Evolutionary conservation across 1,284 basidiomycete species (phyloP), one percentile per base, ranked within the genome.

Genomic region (Quambalaria eucalypti): DNA sequence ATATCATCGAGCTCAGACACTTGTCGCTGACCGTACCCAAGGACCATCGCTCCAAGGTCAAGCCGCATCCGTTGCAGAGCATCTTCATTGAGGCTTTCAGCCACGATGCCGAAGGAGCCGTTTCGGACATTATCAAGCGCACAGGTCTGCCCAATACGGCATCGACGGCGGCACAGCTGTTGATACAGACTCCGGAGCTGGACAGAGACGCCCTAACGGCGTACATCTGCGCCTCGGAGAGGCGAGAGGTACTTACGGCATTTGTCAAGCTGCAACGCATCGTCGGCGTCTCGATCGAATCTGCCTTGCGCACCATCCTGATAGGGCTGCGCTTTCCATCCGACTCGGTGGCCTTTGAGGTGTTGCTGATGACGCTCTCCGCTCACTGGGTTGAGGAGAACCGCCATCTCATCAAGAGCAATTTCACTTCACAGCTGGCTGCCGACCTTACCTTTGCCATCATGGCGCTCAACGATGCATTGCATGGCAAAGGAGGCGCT

Each of bases 371-470:
- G 19, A 83, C 85, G 9, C 92, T 98, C 71, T 87, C 90, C 6
- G 81, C 83, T 60, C 82, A 87, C 26, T 98, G 91, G 88, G 87
- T 88, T 63, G 85, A 87, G 56, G 85, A 87, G n/a, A 98, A 99
- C 73, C 54, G 52, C 3, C 29, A 54, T 9, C 60, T 66, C 38
- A 69, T 73, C 26, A 65, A 67, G 54, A 46, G 51, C 1, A 46
- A 9, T 0, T 68, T 74, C 40, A 69, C 65, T 12, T 30, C 50
- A 4, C 82, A 84, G 14, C 56, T 72, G 6, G 69, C 67, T 0
- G 56, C 58, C 4, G 80, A 73, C 31, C 82, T 97, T 46, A 86
- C 90, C 30, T 82, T 87, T 50, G 86, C 88, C 1, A 84, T 93
- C 55, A 84, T 92, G 60, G 87, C 90, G 69, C 81, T 95, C 51